Evolutionary conservation across 2,329 filamentous ascomycete genomes (phyloP).

Genomic region (Ophiocordyceps camponoti-rufipedis): DNA sequence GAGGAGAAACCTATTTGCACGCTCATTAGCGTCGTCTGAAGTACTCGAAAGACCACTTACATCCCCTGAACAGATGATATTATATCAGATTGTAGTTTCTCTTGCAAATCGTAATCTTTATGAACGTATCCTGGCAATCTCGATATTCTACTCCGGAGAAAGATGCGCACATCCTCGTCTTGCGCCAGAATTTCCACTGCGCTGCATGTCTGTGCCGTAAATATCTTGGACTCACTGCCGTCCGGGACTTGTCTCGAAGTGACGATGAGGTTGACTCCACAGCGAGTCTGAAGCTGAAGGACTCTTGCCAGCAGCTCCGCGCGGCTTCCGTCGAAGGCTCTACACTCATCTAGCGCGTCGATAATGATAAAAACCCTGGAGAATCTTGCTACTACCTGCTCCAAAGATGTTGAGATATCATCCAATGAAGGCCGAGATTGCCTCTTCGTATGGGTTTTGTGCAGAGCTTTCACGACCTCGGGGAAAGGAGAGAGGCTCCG

Average conservation of each 20-base stretch:
- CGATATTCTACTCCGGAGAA: not conserved
- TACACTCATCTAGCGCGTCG: not conserved
- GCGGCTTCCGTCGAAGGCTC: not conserved
- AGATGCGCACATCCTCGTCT: not conserved
- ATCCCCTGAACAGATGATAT: not conserved
- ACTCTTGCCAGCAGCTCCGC: not conserved
- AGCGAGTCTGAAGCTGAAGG: not conserved
- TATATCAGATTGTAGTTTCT: not conserved
- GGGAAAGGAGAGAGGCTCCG: not conserved
- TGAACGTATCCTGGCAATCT: not conserved
- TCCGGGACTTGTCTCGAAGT: not conserved
- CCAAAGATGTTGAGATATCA: not conserved
- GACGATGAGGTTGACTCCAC: not conserved
- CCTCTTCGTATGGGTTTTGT: not conserved
- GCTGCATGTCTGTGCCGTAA: not conserved
- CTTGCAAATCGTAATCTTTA: not conserved
- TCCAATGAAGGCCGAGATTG: not conserved
- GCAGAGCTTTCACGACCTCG: not conserved
- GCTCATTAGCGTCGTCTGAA: not conserved
- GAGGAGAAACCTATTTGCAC: not conserved
- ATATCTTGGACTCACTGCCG: not conserved
- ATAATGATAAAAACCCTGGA: not conserved
- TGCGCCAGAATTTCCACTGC: not conserved
- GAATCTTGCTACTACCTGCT: not conserved
- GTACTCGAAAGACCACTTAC: not conserved